Evolutionary conservation across 495 filamentous ascomycete genomes (phyloP), one percentile per base, ranked within the genome.

Genomic region (Cudoniella acicularis): DNA sequence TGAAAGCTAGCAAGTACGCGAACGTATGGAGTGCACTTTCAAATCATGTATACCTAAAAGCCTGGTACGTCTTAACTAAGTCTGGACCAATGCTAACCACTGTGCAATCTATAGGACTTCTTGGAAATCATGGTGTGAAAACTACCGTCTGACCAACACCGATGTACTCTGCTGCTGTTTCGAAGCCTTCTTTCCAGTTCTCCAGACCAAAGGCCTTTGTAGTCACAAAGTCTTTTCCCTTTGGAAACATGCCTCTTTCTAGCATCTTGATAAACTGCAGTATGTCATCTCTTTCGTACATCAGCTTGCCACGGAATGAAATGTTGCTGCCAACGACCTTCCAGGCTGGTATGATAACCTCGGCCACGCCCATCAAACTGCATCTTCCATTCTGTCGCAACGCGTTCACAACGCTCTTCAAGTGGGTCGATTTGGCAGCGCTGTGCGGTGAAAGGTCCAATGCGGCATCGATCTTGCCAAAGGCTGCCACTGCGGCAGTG

Each of bases 401-500:
- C 13, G 75, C 68, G 13, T 70, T 6, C 36, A 84, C 67, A 22
- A 69, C 69, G 24, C 67, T 70, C 51, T 63, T 59, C 21, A 81
- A 51, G 52, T 82, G 77, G 21, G 18, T 50, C 30, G 73, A 73
- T 9, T 66, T 67, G 6, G 49, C 57, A 2, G 70, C 69, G 1
- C 66, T 69, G 10, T 65, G 67, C 1, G 81, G 79, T 10, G 75
- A 73, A 26, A 79, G 70, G 56, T 82, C 80, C 45, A 82, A 61
- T 54, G 67, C 75, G 2, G 72, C 74, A 56, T 83, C 78, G 2
- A 74, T 55, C 10, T 10, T 10, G 27, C 55, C 51, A 18, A 26
- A 25, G 54, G 55, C 64, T 13, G 20, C 66, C 23, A 78, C 46
- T 0, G 72, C 64, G 18, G 67, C 58, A 1, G 65, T 60, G 50